Conservation (phyloP, 2,329 filamentous ascomycete species). For the Alternaria tenuissima region DNA sequence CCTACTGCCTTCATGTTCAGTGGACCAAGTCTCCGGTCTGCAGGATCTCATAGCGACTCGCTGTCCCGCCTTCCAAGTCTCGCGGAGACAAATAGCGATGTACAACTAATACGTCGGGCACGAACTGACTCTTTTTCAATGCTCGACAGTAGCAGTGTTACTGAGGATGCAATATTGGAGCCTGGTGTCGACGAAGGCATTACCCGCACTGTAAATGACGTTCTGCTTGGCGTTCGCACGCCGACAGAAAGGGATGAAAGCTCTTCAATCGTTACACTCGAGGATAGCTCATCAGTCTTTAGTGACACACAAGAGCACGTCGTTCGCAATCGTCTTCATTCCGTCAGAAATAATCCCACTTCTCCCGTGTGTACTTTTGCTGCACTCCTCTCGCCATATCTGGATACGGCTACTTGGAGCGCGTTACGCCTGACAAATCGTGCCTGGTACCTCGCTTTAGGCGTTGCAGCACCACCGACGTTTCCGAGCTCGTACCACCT, state of each 20-base stretch:
- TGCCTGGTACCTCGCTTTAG: slow-evolving; percentile 46
- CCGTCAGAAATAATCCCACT: neutral
- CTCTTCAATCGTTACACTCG: slow-evolving; percentile 12
- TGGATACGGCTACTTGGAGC: slow-evolving; percentile 25
- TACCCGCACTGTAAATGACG: slow-evolving; percentile 36
- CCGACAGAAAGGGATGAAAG: slow-evolving; percentile 28
- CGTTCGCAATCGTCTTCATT: neutral
- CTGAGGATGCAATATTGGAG: slow-evolving; percentile 36
- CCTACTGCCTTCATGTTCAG: slow-evolving; percentile 46
- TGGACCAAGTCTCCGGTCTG: slow-evolving; percentile 41
- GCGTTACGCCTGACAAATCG: slow-evolving; percentile 47
- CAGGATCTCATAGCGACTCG: slow-evolving; percentile 31
- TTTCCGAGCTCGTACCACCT: slow-evolving; percentile 42
- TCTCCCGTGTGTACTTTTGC: neutral
- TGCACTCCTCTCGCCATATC: slow-evolving; percentile 19
- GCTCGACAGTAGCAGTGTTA: slow-evolving; percentile 25
- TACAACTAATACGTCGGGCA: slow-evolving; percentile 15
- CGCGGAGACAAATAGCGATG: slow-evolving; percentile 25
- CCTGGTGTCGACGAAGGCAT: slow-evolving; percentile 28
- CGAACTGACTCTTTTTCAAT: slow-evolving; percentile 35
- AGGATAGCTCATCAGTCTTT: neutral
- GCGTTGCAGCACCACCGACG: slow-evolving; percentile 24
- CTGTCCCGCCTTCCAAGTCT: slow-evolving; percentile 31
- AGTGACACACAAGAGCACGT: neutral
- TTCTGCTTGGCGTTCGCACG: slow-evolving; percentile 32